Conservation (phyloP, 768 basidiomycete genomes). For the Hygrophorus pudorinus region DNA sequence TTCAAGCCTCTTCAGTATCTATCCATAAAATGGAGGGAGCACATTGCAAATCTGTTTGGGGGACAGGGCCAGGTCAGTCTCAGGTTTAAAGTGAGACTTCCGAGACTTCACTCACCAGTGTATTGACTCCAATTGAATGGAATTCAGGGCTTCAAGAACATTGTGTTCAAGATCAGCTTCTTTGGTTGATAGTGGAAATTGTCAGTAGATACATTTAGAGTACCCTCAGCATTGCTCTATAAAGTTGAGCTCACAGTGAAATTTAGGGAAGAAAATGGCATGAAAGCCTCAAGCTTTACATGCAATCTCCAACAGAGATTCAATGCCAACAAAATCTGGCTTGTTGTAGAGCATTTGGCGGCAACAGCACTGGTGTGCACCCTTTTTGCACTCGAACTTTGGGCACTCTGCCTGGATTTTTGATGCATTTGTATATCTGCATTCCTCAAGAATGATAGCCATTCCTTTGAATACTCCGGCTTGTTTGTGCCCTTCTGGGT, state of each 20-base stretch:
- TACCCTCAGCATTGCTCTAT: too few species aligned
- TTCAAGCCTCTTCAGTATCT: too few species aligned
- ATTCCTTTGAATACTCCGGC: slow-evolving; percentile 5
- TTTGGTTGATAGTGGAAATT: slow-evolving; percentile 16
- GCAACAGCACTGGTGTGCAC: slow-evolving; percentile 17
- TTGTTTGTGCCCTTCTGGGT: background rate
- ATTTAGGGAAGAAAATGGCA: slow-evolving; percentile 18
- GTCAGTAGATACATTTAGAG: slow-evolving; percentile 19
- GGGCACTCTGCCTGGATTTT: background rate
- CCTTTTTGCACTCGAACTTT: slow-evolving; percentile 9
- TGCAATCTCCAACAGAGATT: slow-evolving; percentile 9
- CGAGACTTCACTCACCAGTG: too few species aligned
- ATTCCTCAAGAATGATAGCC: background rate
- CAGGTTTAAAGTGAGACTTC: too few species aligned
- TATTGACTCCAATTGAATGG: too few species aligned
- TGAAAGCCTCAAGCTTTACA: slow-evolving; percentile 8
- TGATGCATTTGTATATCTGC: background rate
- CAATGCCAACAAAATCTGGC: slow-evolving; percentile 22
- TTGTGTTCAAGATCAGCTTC: too few species aligned
- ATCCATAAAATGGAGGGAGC: too few species aligned
- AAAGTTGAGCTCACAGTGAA: too few species aligned
- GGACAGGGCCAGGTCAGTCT: too few species aligned
- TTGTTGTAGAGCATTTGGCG: slow-evolving; percentile 19
- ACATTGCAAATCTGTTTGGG: too few species aligned
- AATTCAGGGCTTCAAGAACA: too few species aligned